A percentile compares a stretch with the other conserved stretches of the same genome.
phyloP scores from a whole-genome alignment of 2,329 filamentous ascomycete genomes.

The Fusarium pseudocircinatum region DNA sequence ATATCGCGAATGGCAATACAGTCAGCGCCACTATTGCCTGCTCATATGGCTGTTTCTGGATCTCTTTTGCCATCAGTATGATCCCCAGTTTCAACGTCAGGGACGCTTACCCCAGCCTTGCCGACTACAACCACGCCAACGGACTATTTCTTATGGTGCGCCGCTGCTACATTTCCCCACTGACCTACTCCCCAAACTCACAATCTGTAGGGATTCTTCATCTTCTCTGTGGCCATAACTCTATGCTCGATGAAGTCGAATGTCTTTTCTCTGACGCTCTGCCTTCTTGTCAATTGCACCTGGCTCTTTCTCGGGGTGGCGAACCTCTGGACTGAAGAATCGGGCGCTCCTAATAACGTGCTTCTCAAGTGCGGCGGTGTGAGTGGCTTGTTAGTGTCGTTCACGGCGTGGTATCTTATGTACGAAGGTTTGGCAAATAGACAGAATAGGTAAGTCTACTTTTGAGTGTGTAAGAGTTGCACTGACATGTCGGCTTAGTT shows the following conservation, averaged over 20 bases:
- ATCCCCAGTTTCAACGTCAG: conserved; percentile 6
- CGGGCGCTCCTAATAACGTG: background rate
- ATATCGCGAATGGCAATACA: conserved; percentile 7
- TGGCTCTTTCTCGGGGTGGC: background rate
- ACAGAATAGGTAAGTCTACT: background rate
- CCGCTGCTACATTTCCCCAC: background rate
- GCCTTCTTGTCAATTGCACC: conserved; percentile 3
- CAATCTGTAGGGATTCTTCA: background rate
- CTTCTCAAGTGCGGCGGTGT: conserved; percentile 2
- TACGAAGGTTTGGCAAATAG: conserved; percentile 8
- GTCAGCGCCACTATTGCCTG: conserved; percentile 7
- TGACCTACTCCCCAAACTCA: background rate
- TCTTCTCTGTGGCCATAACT: conserved; percentile 10
- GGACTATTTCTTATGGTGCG: background rate
- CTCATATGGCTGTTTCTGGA: conserved; percentile 18
- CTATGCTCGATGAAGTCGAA: conserved; percentile 5
- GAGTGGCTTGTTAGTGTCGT: conserved; percentile 2
- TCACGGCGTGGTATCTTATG: conserved; percentile 14
- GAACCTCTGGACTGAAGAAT: conserved; percentile 4
- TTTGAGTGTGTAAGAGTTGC: accelerated
- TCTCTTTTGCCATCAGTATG: conserved; percentile 10
- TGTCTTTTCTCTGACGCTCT: conserved; percentile 17
- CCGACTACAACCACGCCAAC: conserved; percentile 12
- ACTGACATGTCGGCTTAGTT: background rate
- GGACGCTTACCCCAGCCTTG: background rate